Percentiles rank a stretch among this genome's conserved stretches.
phyloP scores from a whole-genome alignment of 2,329 filamentous ascomycete species.

The Teratosphaeria zuluensis region DNA sequence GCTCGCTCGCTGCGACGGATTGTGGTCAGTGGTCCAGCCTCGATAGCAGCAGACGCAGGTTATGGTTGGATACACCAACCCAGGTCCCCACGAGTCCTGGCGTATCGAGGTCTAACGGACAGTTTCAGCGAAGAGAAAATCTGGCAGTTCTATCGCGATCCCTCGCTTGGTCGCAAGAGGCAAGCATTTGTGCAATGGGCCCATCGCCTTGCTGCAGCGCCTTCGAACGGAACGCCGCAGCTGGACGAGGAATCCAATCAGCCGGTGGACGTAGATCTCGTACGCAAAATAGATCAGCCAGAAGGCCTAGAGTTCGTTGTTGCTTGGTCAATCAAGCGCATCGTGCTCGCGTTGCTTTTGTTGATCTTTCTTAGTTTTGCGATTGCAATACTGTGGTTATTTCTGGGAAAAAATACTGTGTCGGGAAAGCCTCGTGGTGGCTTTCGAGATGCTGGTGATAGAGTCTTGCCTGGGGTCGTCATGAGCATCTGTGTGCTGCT shows the following conservation, averaged over 20 bases:
- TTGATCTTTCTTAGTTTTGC: conserved; percentile 22
- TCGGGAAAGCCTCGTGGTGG: conserved; percentile 12
- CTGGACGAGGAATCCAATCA: conserved; percentile 3
- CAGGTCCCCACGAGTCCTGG: conserved; percentile 20
- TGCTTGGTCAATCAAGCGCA: conserved; percentile 23
- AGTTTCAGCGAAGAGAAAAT: conserved; percentile 33
- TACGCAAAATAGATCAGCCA: conserved; percentile 15
- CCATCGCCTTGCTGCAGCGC: conserved; percentile 24
- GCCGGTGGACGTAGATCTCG: conserved; percentile 7
- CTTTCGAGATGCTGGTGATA: conserved; percentile 23
- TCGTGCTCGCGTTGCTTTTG: conserved; percentile 19
- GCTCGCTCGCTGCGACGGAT: conserved; percentile 25
- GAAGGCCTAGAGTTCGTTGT: conserved; percentile 29
- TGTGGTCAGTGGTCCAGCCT: conserved; percentile 15
- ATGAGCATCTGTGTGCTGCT: conserved; percentile 27
- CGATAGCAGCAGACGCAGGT: conserved; percentile 16
- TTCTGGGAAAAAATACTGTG: conserved; percentile 22
- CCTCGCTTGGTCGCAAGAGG: conserved; percentile 24
- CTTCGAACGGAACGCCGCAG: conserved; percentile 1
- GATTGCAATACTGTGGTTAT: conserved; percentile 27
- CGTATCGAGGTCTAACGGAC: conserved; percentile 21
- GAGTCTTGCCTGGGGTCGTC: conserved; percentile 24
- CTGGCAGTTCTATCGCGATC: conserved; percentile 25
- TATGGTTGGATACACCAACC: conserved; percentile 22
- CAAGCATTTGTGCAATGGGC: conserved; percentile 38